These are phyloP conservation scores for Thielaviopsis populi DNA, from an alignment of 2,329 filamentous ascomycete species.

Conservation along the genomic window DNA sequence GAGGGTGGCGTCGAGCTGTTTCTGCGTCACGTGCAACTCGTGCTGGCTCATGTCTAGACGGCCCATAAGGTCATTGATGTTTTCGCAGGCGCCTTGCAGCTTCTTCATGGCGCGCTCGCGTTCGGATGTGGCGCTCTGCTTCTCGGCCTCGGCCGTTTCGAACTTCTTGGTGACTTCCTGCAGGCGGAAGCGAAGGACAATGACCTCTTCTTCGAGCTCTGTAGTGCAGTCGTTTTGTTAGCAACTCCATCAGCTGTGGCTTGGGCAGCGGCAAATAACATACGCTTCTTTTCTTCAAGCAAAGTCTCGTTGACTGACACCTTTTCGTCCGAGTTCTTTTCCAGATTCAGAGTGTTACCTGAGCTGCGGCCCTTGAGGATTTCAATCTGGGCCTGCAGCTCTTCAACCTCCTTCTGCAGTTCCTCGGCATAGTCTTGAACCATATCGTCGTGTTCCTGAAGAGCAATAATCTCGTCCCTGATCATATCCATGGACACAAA, in stretches of 20 bases:
- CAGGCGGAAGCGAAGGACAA: conserved; percentile 44
- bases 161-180: conserved; percentile 48
- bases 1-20: conserved; percentile 28
- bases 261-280: conserved; percentile 23
- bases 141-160: conserved; percentile 47
- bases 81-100: conserved; percentile 44
- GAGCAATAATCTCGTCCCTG: conserved; percentile 39
- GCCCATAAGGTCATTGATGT: conserved; percentile 35
- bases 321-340: conserved; percentile 16
- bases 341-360: conserved; percentile 23
- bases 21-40: conserved; percentile 30
- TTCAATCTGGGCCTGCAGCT: conserved; percentile 35
- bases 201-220: conserved; percentile 46
- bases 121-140: conserved; percentile 46
- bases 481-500: conserved; percentile 49
- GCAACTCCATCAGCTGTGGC: neutral
- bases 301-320: conserved; percentile 25
- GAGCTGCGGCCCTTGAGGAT: conserved; percentile 29
- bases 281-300: conserved; percentile 40
- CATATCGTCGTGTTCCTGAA: conserved; percentile 42
- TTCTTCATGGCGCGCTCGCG: conserved; percentile 50
- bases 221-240: neutral
- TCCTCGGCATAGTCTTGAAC: conserved; percentile 40
- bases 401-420: conserved; percentile 37
- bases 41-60: conserved; percentile 30